Evolutionary conservation across 768 basidiomycete species (phyloP), one percentile per base, ranked within the genome.

Genomic region (Lactarius akahatsu): DNA sequence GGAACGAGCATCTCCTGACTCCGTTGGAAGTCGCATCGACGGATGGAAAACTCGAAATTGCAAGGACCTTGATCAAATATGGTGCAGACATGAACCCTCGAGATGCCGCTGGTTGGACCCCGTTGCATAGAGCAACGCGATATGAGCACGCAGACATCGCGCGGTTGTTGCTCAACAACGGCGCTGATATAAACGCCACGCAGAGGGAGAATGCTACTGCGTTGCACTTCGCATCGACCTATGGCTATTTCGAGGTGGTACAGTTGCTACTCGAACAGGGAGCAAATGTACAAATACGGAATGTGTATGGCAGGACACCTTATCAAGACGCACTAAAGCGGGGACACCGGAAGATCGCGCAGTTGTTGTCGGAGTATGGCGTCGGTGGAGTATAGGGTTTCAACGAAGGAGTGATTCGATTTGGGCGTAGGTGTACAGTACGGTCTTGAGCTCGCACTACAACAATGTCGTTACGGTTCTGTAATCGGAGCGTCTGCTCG

Each of bases 151-250:
- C 50, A 1, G 45, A 61, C 0, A 4, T 57, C 3, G 55, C 3
- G 5, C 54, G 13, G 2, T 28, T 66, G 34, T 50, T 66, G 9
- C 64, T 64, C 8, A 36, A 59, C 15, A n/a, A 32, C 2, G 57
- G 32, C 2, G 58, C 50, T 18, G 40, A 59, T 13, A 13, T 64
- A 38, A 54, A 64, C 7, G 40, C 38, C 3, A 18, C 28, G 10
- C 16, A 34, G 28, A 7, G 32, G 15, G 11, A 32, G 3, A 4
- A 16, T 3, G 15, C 6, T 3, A 56, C 55, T 4, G 16, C 55
- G 1, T n/a, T 56, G 18, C 55, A 56, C 15, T 13, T 34, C 16
- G 55, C 55, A 20, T 56, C 55, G 8, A 2, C 3, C n/a, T 0
- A 1, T 4, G 23, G 47, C 11, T 1, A 50, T 10, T 13, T 50